A percentile compares a stretch with the other conserved stretches of the same genome.
Evolutionary conservation across 768 basidiomycete species (phyloP).

Genomic region (Nidula microcarpa): DNA sequence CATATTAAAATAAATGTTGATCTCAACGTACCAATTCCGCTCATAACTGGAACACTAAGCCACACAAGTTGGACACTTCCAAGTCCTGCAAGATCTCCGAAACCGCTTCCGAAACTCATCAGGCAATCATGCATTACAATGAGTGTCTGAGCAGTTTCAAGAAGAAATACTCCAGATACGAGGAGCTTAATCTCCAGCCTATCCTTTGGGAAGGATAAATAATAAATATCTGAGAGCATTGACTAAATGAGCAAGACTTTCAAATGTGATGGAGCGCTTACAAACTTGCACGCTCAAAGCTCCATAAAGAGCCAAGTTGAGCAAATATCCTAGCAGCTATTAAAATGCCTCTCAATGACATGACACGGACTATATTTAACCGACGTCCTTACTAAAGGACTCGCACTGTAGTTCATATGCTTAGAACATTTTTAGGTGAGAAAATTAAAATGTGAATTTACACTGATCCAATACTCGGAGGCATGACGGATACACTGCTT

Average conservation of each 20-base stretch:
- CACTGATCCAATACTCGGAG: too few species aligned
- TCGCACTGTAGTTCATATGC: too few species aligned
- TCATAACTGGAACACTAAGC: conserved; percentile 18
- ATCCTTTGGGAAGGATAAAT: conserved; percentile 21
- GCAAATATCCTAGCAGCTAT: conserved; percentile 19
- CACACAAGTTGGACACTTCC: conserved; percentile 16
- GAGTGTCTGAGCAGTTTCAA: conserved; percentile 19
- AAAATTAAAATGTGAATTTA: too few species aligned
- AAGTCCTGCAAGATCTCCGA: conserved; percentile 17
- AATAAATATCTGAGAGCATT: conserved; percentile 14
- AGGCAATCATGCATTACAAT: conserved; percentile 19
- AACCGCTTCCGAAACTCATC: conserved; percentile 15
- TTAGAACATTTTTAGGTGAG: too few species aligned
- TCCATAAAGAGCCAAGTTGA: conserved; percentile 18
- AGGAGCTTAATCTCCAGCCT: conserved; percentile 15
- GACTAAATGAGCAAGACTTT: background rate
- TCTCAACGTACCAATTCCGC: conserved; percentile 15
- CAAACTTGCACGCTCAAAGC: conserved; percentile 22
- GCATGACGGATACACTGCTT: too few species aligned
- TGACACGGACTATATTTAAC: too few species aligned
- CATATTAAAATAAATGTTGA: background rate
- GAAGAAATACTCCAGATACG: conserved; percentile 18
- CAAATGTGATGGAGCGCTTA: conserved; percentile 4
- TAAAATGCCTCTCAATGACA: background rate
- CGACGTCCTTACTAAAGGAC: too few species aligned